Evolutionary conservation across 208 protist species (phyloP).

Genomic region (Trypanosoma congolense): DNA sequence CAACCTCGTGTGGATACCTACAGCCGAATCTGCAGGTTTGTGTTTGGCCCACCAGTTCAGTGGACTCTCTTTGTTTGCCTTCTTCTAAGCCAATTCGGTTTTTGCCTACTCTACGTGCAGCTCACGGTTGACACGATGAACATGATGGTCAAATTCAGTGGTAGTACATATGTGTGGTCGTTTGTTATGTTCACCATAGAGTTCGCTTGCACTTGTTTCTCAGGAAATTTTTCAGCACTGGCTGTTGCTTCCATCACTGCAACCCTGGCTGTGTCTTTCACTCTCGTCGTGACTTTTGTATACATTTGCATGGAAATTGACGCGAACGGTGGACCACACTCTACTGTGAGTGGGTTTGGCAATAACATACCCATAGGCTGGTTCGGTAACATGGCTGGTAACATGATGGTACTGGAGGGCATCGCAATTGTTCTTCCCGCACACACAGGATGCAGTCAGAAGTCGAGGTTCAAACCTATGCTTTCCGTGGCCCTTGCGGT

Average conservation of each 20-base stretch:
- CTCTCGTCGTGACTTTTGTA: conserved; percentile 13
- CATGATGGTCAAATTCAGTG: conserved; percentile 15
- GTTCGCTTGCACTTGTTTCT: conserved; percentile 20
- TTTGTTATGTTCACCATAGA: conserved; percentile 21
- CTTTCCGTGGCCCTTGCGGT: conserved; percentile 18
- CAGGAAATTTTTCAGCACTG: conserved; percentile 17
- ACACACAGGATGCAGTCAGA: conserved; percentile 22
- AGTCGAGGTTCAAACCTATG: conserved; percentile 18
- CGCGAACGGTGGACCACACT: conserved; percentile 4
- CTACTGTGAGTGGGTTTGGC: conserved; percentile 4
- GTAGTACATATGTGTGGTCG: conserved; percentile 17
- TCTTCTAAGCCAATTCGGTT: conserved; percentile 33
- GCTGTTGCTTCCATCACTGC: conserved; percentile 21
- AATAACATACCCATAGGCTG: conserved; percentile 12
- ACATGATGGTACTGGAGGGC: conserved; percentile 27
- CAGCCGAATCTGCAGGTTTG: conserved; percentile 13
- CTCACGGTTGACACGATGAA: conserved; percentile 19
- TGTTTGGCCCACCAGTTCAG: conserved; percentile 18
- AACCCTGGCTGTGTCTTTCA: conserved; percentile 17
- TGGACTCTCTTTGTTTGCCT: conserved; percentile 21
- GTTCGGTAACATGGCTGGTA: conserved; percentile 32
- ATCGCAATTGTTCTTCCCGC: conserved; percentile 33
- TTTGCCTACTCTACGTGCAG: conserved; percentile 32
- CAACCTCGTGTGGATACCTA: conserved; percentile 16
- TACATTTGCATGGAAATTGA: conserved; percentile 13